Conservation (phyloP, 2,329 filamentous ascomycete genomes). For the Aspergillus sp. region DNA sequence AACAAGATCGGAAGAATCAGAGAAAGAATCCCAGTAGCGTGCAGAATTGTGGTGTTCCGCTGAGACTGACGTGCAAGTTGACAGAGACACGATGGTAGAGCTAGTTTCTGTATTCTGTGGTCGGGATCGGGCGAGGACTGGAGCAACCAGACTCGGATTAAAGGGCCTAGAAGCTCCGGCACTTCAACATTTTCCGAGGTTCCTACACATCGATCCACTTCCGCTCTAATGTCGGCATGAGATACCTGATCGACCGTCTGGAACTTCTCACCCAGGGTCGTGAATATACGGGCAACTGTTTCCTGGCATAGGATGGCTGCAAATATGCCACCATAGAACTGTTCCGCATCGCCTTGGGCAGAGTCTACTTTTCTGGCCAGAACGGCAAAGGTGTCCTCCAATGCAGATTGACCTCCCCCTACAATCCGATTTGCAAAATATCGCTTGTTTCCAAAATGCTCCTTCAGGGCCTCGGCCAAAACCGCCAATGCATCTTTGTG, state of each 20-base stretch:
- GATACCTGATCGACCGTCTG: conserved; percentile 15
- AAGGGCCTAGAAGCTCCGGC: conserved; percentile 38
- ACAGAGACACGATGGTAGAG: conserved; percentile 65
- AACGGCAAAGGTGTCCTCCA: conserved; percentile 70
- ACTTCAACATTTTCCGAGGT: conserved; percentile 45
- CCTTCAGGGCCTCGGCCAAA: conserved; percentile 71
- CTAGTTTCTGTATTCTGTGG: conserved; percentile 43
- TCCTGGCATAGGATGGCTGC: conserved; percentile 79
- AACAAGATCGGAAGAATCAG: conserved; percentile 66
- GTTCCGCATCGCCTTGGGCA: conserved; percentile 60
- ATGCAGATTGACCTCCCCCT: conserved; percentile 72
- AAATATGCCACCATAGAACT: conserved; percentile 79
- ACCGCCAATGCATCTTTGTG: conserved; percentile 59
- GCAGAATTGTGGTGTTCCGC: conserved; percentile 69
- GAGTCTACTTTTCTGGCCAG: conserved; percentile 58
- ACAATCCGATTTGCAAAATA: conserved; percentile 79
- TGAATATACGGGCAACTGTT: conserved; percentile 68
- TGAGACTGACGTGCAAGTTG: conserved; percentile 61
- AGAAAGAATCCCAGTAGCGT: conserved; percentile 69
- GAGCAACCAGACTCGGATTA: conserved; percentile 54
- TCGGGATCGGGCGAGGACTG: conserved; percentile 52
- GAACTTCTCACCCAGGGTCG: conserved; percentile 34
- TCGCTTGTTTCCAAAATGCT: conserved; percentile 80
- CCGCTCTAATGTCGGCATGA: conserved; percentile 24
- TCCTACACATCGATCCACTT: conserved; percentile 39